Evolutionary conservation across 176 grass and related monocot genomes (phyloP).

Genomic region (Saccharum spontaneum): DNA sequence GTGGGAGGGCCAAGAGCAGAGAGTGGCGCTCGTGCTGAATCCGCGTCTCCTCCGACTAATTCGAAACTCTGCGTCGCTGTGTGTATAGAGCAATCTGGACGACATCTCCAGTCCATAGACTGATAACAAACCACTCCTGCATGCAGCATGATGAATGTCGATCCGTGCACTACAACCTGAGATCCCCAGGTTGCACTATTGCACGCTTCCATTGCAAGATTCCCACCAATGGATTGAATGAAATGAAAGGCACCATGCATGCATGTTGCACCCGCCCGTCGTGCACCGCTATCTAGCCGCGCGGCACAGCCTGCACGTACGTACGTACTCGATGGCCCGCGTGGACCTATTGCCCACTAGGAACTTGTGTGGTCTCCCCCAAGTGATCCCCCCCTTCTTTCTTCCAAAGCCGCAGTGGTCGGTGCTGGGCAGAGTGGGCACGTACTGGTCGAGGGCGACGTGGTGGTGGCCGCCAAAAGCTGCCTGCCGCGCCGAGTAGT

Average conservation of each 20-base stretch:
- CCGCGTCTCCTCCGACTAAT: too few species aligned
- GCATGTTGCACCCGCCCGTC: neutral
- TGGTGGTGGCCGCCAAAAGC: conserved; percentile 33
- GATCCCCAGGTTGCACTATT: neutral
- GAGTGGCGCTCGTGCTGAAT: neutral
- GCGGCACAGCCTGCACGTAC: neutral
- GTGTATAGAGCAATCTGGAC: too few species aligned
- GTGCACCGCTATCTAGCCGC: neutral
- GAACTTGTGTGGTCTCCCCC: conserved; percentile 24
- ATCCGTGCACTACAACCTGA: neutral
- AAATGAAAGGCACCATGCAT: neutral
- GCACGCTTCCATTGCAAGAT: neutral
- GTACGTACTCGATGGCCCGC: conserved; percentile 10
- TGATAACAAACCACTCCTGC: too few species aligned
- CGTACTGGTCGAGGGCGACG: neutral
- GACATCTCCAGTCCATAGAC: too few species aligned
- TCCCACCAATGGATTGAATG: neutral
- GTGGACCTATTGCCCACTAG: conserved; percentile 30
- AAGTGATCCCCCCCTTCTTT: neutral
- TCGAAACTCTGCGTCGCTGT: too few species aligned
- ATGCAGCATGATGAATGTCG: too few species aligned
- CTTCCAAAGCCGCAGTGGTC: conserved; percentile 44
- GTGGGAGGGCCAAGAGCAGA: neutral
- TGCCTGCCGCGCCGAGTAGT: conserved; percentile 16
- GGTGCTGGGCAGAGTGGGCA: conserved; percentile 40